Evolutionary conservation across 164 flowering plant species (phyloP).

Genomic region (Amborella trichopoda): DNA sequence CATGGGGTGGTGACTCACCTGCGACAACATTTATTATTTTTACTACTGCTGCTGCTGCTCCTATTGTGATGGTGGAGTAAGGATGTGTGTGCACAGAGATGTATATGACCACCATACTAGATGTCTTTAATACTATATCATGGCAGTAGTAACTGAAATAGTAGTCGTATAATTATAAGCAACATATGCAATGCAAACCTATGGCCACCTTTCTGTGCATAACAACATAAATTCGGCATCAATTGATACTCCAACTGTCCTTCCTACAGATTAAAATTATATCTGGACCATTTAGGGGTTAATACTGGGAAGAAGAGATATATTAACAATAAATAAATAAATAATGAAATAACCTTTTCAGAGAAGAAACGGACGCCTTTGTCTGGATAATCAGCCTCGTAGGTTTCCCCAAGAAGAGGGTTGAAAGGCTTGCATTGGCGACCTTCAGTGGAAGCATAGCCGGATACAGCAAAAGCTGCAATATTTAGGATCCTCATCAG

Average conservation of each 20-base stretch:
- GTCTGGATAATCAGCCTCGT: slow-evolving; percentile 98
- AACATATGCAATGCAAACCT: no score
- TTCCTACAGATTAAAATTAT: no score
- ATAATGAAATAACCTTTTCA: slow-evolving; percentile 49
- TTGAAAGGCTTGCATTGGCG: slow-evolving; percentile 98
- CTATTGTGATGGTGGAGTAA: no score
- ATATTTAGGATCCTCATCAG: slow-evolving; percentile 88
- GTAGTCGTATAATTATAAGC: no score
- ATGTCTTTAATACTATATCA: not conserved
- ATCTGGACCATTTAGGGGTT: not conserved
- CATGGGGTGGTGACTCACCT: slow-evolving; percentile 99
- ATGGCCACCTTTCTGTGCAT: no score
- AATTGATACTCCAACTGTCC: no score
- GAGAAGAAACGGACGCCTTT: slow-evolving; percentile 95
- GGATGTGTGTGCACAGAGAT: no score
- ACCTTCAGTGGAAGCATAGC: slow-evolving; percentile 99
- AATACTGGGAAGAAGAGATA: not conserved
- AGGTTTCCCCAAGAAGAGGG: slow-evolving; percentile 98
- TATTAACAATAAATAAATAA: not conserved
- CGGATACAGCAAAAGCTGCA: slow-evolving; percentile 97
- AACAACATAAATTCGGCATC: no score
- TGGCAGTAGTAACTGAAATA: not conserved
- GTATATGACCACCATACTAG: no score
- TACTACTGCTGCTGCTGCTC: no score
- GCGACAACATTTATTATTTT: slow-evolving; percentile 12